Percentiles rank a stretch among this genome's conserved stretches.
Evolutionary conservation across 257 asterid species (phyloP).

Genomic region (Haberlea rhodopensis): DNA sequence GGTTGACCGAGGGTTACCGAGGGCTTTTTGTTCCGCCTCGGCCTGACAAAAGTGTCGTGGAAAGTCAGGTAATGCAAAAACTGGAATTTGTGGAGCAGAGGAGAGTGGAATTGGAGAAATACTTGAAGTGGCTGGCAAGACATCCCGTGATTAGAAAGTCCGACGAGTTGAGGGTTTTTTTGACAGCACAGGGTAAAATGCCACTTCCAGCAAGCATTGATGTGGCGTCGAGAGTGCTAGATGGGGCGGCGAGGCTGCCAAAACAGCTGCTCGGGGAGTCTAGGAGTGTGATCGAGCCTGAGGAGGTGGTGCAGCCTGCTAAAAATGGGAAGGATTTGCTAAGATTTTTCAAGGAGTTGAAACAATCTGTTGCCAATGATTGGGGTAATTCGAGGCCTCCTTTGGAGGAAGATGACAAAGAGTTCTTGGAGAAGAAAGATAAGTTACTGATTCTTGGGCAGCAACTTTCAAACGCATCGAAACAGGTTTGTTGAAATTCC

Average conservation of each 20-base stretch:
- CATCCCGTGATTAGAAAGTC: conserved; percentile 81
- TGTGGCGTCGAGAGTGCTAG: conserved; percentile 83
- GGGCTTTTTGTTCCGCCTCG: conserved; percentile 86
- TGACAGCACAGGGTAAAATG: conserved; percentile 82
- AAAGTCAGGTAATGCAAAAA: conserved; percentile 96
- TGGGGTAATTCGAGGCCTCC: conserved; percentile 71
- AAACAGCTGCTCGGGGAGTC: conserved; percentile 85
- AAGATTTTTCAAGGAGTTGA: conserved; percentile 88
- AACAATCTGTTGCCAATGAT: conserved; percentile 87
- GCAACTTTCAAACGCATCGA: conserved; percentile 77
- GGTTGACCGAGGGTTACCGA: conserved; percentile 67
- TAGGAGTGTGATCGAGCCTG: conserved; percentile 64
- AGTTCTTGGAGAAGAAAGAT: conserved; percentile 77
- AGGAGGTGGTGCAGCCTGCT: conserved; percentile 87
- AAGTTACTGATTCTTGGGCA: conserved; percentile 71
- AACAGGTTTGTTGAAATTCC: conserved; percentile 49
- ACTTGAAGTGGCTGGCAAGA: conserved; percentile 64
- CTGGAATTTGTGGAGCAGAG: conserved; percentile 98
- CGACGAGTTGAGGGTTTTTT: conserved; percentile 87
- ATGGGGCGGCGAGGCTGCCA: conserved; percentile 89
- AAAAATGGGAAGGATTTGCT: conserved; percentile 90
- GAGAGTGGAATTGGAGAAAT: conserved; percentile 83
- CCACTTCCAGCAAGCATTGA: conserved; percentile 72
- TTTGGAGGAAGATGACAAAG: conserved; percentile 84
- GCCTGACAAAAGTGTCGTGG: conserved; percentile 93